Base-by-base conservation (phyloP, 768 basidiomycete genomes). In the Lactarius sanguifluus region DNA sequence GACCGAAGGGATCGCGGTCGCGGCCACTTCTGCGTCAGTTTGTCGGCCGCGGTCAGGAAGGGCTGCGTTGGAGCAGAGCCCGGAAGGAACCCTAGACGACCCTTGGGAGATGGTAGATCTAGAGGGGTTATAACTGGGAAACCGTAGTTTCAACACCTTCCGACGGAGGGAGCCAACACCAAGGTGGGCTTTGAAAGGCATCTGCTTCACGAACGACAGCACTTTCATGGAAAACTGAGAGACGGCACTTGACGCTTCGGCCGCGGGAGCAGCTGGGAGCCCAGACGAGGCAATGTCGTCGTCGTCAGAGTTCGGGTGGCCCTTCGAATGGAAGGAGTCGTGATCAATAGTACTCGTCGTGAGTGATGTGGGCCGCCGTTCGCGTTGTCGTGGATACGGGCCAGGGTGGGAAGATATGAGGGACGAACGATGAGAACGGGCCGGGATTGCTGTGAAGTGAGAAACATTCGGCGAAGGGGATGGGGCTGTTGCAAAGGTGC, bases 21-120 rank as follows among this genome's bases (percentile, higher is more conserved):
- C 1, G 83, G 83, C 80, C 83, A 85, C 71, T 84, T 85, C 57
- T 79, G 73, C 6, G 84, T 85, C 65, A 85, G 81, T 68, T 80
- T 82, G 62, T 77, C 76, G 32, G 57, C 57, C 13, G 60, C 25
- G 20, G 64, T 62, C 45, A 70, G 23, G 13, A 20, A 23, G 2
- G 59, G 6, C 10, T 36, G 6, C 10, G 36, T 55, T 40, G 12
- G 23, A 8, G 2, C 20, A 34, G 41, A 38, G 15, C 34, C 32
- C 20, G n/a, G 1, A 47, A 43, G 32, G 9, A 30, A 18, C 25
- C 45, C 38, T 16, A 28, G 12, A 40, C 10, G 16, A 10, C 16
- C 34, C 40, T 36, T 58, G 9, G 41, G 32, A 20, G 61, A 45
- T 23, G 61, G 18, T 2, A n/a, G 52, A 41, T 28, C 23, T 40